These are phyloP conservation scores for Psidium guajava DNA, from an alignment of 345 rosid genomes.

Conservation along the genomic window DNA sequence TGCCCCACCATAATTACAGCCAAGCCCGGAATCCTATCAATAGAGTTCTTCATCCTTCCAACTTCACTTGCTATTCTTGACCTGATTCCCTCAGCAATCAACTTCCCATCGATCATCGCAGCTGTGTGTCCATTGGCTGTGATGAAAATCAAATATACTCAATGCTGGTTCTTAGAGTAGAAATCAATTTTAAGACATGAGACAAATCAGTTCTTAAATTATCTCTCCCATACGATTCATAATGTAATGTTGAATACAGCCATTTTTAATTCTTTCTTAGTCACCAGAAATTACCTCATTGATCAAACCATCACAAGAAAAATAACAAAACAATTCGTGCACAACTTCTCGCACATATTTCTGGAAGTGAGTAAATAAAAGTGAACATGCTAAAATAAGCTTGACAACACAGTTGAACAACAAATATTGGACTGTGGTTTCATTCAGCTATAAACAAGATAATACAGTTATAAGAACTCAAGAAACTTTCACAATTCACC, in stretches of 20 bases:
- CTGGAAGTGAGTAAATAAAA: background rate
- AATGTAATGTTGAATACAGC: background rate
- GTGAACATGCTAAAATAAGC: background rate
- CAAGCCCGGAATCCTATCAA: constrained; percentile 76
- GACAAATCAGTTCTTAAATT: background rate
- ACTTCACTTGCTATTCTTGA: constrained; percentile 47
- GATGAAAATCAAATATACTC: constrained; percentile 10
- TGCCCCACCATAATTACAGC: constrained; percentile 76
- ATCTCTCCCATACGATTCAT: background rate
- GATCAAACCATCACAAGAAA: background rate
- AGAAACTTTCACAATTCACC: background rate
- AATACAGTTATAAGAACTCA: background rate
- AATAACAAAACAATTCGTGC: background rate
- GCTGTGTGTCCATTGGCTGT: constrained; percentile 33
- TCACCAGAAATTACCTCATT: background rate
- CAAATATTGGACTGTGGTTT: background rate
- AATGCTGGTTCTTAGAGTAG: background rate
- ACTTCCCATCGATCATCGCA: constrained; percentile 61
- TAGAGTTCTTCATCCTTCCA: constrained; percentile 53
- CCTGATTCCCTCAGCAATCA: constrained; percentile 66
- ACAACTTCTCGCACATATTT: background rate
- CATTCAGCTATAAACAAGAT: background rate
- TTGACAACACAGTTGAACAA: background rate
- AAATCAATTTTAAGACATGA: background rate
- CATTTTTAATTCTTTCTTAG: background rate